These are phyloP conservation scores for Epithemia pelagica DNA, from an alignment of 108 stramenopile species.

Conservation along the genomic window DNA sequence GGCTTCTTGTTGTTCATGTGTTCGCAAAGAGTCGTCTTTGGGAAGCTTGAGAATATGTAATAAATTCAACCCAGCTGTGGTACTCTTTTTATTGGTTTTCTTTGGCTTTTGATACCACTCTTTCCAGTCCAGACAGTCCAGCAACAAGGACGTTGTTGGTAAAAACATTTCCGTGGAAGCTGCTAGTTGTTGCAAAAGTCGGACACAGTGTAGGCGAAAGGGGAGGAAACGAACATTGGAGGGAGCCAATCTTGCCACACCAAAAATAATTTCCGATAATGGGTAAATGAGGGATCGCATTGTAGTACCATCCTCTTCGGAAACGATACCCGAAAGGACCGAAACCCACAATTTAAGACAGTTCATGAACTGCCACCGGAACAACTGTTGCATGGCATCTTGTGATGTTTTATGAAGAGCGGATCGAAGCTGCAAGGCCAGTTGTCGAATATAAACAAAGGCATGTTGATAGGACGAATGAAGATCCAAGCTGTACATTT, in stretches of 20 bases:
- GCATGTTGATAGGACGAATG: constrained; percentile 95
- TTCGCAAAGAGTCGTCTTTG: constrained; percentile 73
- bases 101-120: constrained; percentile 79
- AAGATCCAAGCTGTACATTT: constrained; percentile 88
- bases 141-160: constrained; percentile 77
- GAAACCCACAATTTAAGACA: constrained; percentile 93
- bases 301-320: constrained; percentile 27
- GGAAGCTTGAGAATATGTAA: constrained; percentile 47
- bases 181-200: constrained; percentile 88
- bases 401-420: constrained; percentile 89
- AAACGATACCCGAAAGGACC: constrained; percentile 49
- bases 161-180: constrained; percentile 82
- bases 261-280: constrained; percentile 83
- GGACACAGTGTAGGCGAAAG: constrained; percentile 86
- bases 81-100: constrained; percentile 21
- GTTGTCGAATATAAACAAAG: constrained; percentile 96
- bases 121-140: constrained; percentile 79
- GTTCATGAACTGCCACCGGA: constrained; percentile 95
- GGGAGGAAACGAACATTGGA: constrained; percentile 72
- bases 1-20: constrained; percentile 71
- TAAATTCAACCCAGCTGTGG: constrained; percentile 34
- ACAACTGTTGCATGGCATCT: constrained; percentile 74
- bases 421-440: constrained; percentile 89
- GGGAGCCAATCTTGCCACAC: constrained; percentile 64
- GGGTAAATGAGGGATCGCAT: constrained; percentile 83